A percentile compares a stretch with the other conserved stretches of the same genome.
Conservation (phyloP, 257 asterid species). For the Echium plantagineum region DNA sequence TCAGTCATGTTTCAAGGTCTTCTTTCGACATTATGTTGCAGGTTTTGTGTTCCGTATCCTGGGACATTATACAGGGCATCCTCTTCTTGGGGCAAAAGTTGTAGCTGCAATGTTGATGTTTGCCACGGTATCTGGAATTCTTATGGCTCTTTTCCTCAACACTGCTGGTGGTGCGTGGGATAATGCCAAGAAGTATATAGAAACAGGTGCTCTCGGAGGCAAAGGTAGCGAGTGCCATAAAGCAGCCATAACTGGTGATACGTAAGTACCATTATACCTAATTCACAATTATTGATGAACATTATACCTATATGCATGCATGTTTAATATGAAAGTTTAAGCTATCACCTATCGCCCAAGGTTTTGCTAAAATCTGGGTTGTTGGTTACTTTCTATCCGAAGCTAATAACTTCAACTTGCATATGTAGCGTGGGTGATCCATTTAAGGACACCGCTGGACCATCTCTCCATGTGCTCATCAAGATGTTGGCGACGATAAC, state of each 20-base stretch:
- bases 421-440: conserved; percentile 91
- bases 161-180: conserved; percentile 99
- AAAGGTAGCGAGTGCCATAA: conserved; percentile 96
- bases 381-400: neutral
- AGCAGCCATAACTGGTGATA: conserved; percentile 96
- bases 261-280: conserved; percentile 46
- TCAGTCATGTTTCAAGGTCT: neutral
- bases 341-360: neutral
- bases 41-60: conserved; percentile 75
- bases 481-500: conserved; percentile 98
- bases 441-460: conserved; percentile 98
- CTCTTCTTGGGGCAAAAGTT: conserved; percentile 96
- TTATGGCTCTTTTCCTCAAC: conserved; percentile 97
- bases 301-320: neutral
- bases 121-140: conserved; percentile 94
- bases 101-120: conserved; percentile 96
- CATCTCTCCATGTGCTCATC: conserved; percentile 90
- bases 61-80: conserved; percentile 89
- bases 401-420: neutral
- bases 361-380: neutral
- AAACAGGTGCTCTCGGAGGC: conserved; percentile 97
- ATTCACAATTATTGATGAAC: neutral
- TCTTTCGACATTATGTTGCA: conserved; percentile 10
- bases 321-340: neutral
- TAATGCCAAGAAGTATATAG: conserved; percentile 95